phyloP scores from a whole-genome alignment of 805 yeast genomes.

The Kazachstania martiniae region DNA sequence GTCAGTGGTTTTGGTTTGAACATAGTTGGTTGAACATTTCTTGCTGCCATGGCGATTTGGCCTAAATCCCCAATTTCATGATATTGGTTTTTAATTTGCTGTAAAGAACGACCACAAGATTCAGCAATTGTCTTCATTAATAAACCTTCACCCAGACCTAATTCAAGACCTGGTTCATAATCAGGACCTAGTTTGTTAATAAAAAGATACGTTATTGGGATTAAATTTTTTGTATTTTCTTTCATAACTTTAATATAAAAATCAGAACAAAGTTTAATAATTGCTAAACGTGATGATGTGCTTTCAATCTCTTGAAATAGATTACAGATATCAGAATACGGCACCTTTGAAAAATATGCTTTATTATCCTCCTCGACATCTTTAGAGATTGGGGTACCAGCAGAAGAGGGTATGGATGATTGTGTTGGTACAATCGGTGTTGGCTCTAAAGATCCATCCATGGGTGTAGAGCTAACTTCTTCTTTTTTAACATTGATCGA shows the following conservation, averaged over 20 bases:
- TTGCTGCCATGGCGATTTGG: conserved; percentile 70
- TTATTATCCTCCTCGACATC: neutral
- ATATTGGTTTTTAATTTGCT: conserved; percentile 64
- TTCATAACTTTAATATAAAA: conserved; percentile 57
- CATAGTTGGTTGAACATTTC: conserved; percentile 85
- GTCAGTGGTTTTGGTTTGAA: conserved; percentile 80
- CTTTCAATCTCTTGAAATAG: conserved; percentile 70
- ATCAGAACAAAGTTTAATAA: conserved; percentile 61
- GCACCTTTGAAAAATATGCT: conserved; percentile 14
- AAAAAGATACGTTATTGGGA: conserved; percentile 69
- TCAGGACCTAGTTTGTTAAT: conserved; percentile 92
- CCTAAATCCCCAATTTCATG: conserved; percentile 86
- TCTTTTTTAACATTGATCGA: too few relatives aligned
- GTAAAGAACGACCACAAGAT: conserved; percentile 71
- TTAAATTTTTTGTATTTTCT: conserved; percentile 42
- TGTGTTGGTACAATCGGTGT: conserved; percentile 1
- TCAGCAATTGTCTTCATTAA: conserved; percentile 82
- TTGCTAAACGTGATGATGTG: conserved; percentile 76
- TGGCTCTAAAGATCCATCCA: neutral
- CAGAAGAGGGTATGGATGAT: neutral
- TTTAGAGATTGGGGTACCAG: neutral
- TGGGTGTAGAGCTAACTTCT: neutral
- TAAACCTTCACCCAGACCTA: conserved; percentile 87
- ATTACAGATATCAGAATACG: conserved; percentile 35
- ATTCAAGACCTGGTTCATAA: conserved; percentile 77